Evolutionary conservation across 2,329 filamentous ascomycete species (phyloP).

Genomic region (Verticillium zaregamsianum): DNA sequence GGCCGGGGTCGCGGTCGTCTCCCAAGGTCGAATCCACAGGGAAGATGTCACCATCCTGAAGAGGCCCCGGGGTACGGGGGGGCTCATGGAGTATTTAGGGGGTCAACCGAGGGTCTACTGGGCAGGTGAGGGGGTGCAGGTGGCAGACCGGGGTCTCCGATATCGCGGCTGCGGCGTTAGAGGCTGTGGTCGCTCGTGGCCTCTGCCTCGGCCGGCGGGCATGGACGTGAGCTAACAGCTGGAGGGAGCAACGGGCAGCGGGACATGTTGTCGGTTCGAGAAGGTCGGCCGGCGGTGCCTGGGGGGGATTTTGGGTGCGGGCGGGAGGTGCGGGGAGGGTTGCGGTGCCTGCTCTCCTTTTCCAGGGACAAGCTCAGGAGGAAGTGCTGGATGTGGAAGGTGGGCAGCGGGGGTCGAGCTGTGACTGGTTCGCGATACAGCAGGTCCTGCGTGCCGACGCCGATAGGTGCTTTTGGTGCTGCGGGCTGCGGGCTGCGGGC

Average conservation of each 20-base stretch:
- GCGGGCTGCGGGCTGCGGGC: background rate
- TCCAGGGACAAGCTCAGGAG: slow-evolving; percentile 5
- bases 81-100: background rate
- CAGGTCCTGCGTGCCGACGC: background rate
- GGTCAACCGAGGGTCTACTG: background rate
- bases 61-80: background rate
- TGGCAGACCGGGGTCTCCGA: background rate
- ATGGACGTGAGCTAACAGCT: background rate
- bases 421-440: background rate
- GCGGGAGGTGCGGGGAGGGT: slow-evolving; percentile 2
- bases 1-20: background rate
- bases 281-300: background rate
- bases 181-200: background rate
- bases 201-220: background rate
- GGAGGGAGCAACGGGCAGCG: background rate
- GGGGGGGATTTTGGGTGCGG: background rate
- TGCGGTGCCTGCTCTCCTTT: background rate
- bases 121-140: background rate
- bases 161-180: background rate
- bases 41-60: background rate
- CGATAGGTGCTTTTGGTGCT: background rate
- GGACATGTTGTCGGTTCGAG: background rate
- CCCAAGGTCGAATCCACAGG: background rate
- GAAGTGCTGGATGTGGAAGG: slow-evolving; percentile 1
- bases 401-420: slow-evolving; percentile 1